Percentiles rank a stretch among this genome's conserved stretches.
Evolutionary conservation across 2,329 filamentous ascomycete species (phyloP).

Genomic region (Penicillium sp.): DNA sequence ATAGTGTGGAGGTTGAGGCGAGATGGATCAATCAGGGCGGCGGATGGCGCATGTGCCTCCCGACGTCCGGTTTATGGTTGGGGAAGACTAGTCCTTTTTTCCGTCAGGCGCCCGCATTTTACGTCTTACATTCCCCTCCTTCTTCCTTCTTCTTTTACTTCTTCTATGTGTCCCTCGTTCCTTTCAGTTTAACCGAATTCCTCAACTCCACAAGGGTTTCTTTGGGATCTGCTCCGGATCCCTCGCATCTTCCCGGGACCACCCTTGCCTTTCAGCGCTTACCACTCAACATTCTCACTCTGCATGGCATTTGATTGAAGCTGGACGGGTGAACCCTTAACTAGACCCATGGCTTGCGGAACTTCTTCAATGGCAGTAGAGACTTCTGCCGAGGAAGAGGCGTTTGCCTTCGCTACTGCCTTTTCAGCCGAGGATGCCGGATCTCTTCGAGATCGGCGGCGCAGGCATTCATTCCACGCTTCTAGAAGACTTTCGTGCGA

Average conservation of each 20-base stretch:
- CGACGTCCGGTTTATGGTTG: constrained; percentile 15
- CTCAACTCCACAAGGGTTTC: neutral
- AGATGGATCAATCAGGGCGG: constrained; percentile 18
- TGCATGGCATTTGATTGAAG: constrained; percentile 6
- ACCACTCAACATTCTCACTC: neutral
- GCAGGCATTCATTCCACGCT: constrained; percentile 48
- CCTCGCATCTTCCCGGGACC: neutral
- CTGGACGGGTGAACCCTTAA: neutral
- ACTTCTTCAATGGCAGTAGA: constrained; percentile 43
- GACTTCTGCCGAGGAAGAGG: constrained; percentile 31
- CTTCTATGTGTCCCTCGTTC: constrained; percentile 3
- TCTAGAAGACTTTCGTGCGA: constrained; percentile 44
- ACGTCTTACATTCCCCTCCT: constrained; percentile 3
- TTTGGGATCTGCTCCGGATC: neutral
- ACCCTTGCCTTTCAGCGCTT: constrained; percentile 3
- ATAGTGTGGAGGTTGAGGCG: constrained; percentile 10
- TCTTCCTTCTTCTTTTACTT: constrained; percentile 7
- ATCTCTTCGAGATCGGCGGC: constrained; percentile 41
- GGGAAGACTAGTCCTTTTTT: constrained; percentile 11
- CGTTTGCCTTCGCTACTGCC: constrained; percentile 27
- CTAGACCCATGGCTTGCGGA: constrained; percentile 39
- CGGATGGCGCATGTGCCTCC: constrained; percentile 17
- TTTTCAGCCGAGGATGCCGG: constrained; percentile 35
- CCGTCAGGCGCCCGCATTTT: neutral
- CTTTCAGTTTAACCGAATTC: neutral